Evolutionary conservation across 257 asterid species (phyloP), one percentile per base, ranked within the genome.

Genomic region (Fraxinus pennsylvanica): DNA sequence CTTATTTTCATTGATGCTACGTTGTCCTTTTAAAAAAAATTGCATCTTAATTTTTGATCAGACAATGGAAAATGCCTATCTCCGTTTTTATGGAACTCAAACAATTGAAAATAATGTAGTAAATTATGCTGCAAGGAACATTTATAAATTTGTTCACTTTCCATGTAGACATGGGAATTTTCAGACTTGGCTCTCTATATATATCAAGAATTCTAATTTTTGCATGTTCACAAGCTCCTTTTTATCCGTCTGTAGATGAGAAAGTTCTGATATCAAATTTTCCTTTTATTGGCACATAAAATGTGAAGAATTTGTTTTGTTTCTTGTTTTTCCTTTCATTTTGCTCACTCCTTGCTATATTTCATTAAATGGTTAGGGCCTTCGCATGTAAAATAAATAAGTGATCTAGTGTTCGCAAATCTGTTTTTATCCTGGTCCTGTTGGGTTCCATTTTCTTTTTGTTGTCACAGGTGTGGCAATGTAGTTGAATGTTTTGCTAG

Each of bases 401-500:
- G 76, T 29, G 52, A 32, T 25, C 78, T 39, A 4, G 19, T 61
- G 68, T 73, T 17, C 45, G 15, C 68, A 17, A 63, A 9, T 39
- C 35, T 33, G 50, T 52, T 32, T 69, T 77, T 43, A 25, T 33
- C 41, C 52, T 54, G 30, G 76, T 19, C 19, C 79, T 80, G 57
- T 78, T 67, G 25, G 71, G 33, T 68, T 61, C 69, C 50, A 21
- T 75, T n/a, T 63, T 25, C 21, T 70, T 71, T 74, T 81, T 81
- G 36, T 45, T 74, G 79, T 81, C 76, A 12, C 88, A 92, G 98
- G 98, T 92, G 98, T 85, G 97, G 98, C 71, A 94, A 94, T 81
- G 98, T 96, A 85, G 92, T 94, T 78, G 90, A 97, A 82, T 94
- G 97, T 88, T 89, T 92, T 79, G 96, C 97, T 86, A 87, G 91